Evolutionary conservation across 2,329 filamentous ascomycete genomes (phyloP), one percentile per base, ranked within the genome.

Genomic region (Colletotrichum tropicicola): DNA sequence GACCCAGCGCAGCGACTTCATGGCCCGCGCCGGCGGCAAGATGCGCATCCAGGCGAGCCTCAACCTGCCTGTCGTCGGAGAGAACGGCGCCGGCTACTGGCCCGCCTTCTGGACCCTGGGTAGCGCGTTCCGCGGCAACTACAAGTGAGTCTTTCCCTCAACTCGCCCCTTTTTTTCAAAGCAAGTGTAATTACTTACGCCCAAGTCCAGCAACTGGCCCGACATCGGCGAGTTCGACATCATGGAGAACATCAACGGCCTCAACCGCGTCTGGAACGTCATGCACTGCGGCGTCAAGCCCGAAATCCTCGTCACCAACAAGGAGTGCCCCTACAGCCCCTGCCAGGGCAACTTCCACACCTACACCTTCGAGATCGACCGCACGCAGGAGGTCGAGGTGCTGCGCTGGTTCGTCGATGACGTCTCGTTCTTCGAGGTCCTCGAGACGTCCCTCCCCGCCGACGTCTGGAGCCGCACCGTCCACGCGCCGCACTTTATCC

Each of bases 91-190:
- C 21, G 62, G 65, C 68, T 76, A 61, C 67, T 84, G 82, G 82
- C 79, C 78, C 0, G 82, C 81, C 0, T 83, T 84, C 63, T 84
- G 81, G 82, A 72, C 77, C 13, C 74, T 84, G 13, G 81, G 82
- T 3, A 58, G 70, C 8, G 70, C 66, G 2, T 81, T 77, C 70
- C 76, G 80, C 37, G 71, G 71, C 28, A 75, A 79, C 65, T 79
- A 78, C 68, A 69, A 65, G 27, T 67, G 7, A 43, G 65, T 32
- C 10, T 19, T 8, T 8, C 13, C 19, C 5, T 43, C 37, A 17
- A 4, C 37, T 43, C 15, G 6, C 19, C n/a, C 15, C n/a, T n/a
- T n/a, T n/a, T n/a, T n/a, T n/a, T n/a, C n/a, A n/a, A n/a, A n/a
- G n/a, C n/a, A n/a, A n/a, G n/a, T n/a, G n/a, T n/a, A n/a, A n/a